Conservation (phyloP, 1,139 yeast species). For the Citeromyces hawaiiensis region DNA sequence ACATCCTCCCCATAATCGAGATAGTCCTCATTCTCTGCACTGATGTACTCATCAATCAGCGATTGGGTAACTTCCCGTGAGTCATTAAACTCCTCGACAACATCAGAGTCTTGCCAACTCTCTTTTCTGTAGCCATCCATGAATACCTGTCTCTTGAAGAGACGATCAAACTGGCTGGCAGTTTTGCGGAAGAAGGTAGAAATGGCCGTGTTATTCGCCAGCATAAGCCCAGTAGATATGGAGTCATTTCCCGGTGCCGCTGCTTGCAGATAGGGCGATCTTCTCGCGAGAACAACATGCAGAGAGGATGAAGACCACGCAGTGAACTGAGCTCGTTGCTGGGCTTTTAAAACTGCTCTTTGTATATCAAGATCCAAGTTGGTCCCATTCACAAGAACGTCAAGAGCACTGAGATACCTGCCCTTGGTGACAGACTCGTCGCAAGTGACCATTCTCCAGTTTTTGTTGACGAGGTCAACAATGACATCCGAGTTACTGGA, state of each 20-base stretch:
- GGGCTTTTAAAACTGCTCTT: conserved; percentile 66
- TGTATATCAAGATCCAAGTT: conserved; percentile 66
- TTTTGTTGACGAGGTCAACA: conserved; percentile 69
- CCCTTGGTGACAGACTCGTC: conserved; percentile 21
- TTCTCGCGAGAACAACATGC: conserved; percentile 51
- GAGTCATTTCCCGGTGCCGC: conserved; percentile 8
- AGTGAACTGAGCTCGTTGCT: conserved; percentile 67
- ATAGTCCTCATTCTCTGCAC: neutral
- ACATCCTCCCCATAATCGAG: neutral
- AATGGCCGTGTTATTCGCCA: conserved; percentile 69
- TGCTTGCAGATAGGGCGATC: conserved; percentile 8
- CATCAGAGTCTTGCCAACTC: conserved; percentile 38
- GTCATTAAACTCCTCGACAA: conserved; percentile 67
- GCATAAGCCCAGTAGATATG: conserved; percentile 54
- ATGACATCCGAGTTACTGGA: conserved; percentile 79
- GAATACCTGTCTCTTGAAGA: conserved; percentile 56
- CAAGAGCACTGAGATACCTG: conserved; percentile 58
- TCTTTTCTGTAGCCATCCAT: conserved; percentile 63
- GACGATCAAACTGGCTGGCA: neutral
- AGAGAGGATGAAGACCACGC: conserved; percentile 82
- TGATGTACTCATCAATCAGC: conserved; percentile 55
- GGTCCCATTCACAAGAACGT: conserved; percentile 56
- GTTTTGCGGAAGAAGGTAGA: conserved; percentile 31
- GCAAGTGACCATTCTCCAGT: conserved; percentile 60
- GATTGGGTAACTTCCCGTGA: conserved; percentile 61